These are phyloP conservation scores for Kalanchoe fedtschenkoi DNA, from an alignment of 164 flowering plant genomes.

Conservation along the genomic window DNA sequence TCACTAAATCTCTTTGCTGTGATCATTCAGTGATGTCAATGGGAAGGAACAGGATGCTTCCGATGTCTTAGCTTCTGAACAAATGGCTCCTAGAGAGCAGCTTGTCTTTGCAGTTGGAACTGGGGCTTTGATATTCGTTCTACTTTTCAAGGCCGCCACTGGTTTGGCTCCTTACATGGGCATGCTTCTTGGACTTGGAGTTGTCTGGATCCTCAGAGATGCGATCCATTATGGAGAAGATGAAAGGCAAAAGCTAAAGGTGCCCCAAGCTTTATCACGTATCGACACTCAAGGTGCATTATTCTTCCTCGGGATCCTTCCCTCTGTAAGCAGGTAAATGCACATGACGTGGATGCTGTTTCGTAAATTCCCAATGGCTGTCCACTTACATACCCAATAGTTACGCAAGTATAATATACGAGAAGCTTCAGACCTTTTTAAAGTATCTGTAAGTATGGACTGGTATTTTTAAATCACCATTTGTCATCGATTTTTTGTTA, in stretches of 20 bases:
- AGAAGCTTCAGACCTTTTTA: not conserved
- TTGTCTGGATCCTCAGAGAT: slow-evolving; percentile 95
- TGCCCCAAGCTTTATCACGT: slow-evolving; percentile 94
- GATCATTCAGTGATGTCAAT: slow-evolving; percentile 70
- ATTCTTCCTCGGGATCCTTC: slow-evolving; percentile 92
- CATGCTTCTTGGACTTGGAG: slow-evolving; percentile 90
- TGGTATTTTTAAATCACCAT: too few relatives aligned
- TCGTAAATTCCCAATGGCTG: not conserved
- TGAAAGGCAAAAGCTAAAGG: slow-evolving; percentile 73
- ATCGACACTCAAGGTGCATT: slow-evolving; percentile 96
- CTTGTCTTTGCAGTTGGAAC: slow-evolving; percentile 85
- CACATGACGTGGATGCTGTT: not conserved
- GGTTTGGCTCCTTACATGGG: slow-evolving; percentile 98
- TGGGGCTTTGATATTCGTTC: slow-evolving; percentile 90
- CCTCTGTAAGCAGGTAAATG: slow-evolving; percentile 83
- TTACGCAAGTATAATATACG: not conserved
- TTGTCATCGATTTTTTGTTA: too few relatives aligned
- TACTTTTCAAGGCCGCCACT: slow-evolving; percentile 88
- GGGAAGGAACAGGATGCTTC: slow-evolving; percentile 61
- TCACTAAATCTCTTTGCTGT: slow-evolving; percentile 7
- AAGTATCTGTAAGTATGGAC: not conserved
- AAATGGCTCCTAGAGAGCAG: slow-evolving; percentile 93
- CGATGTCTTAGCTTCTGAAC: slow-evolving; percentile 75
- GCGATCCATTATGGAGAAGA: slow-evolving; percentile 97
- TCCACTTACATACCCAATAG: not conserved